Conservation (phyloP, 2,329 filamentous ascomycete species). For the Sarocladium brachiariae region DNA sequence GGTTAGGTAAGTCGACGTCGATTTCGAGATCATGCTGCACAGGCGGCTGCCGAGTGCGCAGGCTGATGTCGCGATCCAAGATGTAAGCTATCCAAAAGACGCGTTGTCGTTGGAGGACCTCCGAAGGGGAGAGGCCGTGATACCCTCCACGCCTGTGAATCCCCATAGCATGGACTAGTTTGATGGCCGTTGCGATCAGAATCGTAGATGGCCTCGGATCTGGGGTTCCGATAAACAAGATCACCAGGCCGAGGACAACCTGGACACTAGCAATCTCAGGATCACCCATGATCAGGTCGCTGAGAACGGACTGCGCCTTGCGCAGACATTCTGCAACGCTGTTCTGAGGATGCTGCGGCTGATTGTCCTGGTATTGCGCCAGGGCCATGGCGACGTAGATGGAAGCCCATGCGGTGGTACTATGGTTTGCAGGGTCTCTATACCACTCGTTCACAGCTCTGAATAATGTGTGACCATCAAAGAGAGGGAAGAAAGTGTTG, state of each 20-base stretch:
- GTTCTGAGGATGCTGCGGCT: not conserved
- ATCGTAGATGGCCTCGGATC: conserved; percentile 20
- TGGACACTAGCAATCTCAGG: conserved; percentile 22
- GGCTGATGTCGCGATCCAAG: conserved; percentile 19
- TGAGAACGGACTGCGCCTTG: conserved; percentile 22
- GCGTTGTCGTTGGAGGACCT: conserved; percentile 17
- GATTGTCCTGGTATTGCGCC: conserved; percentile 3
- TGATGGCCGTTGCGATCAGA: conserved; percentile 21
- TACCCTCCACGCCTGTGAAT: conserved; percentile 18
- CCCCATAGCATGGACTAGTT: conserved; percentile 21
- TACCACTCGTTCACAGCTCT: conserved; percentile 2
- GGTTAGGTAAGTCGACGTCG: conserved; percentile 23
- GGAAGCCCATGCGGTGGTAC: not conserved
- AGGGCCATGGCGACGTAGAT: conserved; percentile 11
- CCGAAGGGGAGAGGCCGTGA: conserved; percentile 13
- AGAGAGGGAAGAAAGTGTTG: conserved; percentile 10
- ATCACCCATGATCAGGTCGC: conserved; percentile 21
- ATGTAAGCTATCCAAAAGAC: conserved; percentile 26
- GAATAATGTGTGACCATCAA: not conserved
- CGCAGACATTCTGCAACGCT: conserved; percentile 14
- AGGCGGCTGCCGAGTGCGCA: conserved; percentile 9
- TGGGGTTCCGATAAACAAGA: conserved; percentile 19
- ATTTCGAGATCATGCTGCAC: conserved; percentile 12
- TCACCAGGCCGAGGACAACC: conserved; percentile 21
- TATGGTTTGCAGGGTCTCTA: not conserved